A percentile compares a stretch with the other conserved stretches of the same genome.
Evolutionary conservation across 2,329 filamentous ascomycete species (phyloP).

Genomic region (Cytospora schulzeri): DNA sequence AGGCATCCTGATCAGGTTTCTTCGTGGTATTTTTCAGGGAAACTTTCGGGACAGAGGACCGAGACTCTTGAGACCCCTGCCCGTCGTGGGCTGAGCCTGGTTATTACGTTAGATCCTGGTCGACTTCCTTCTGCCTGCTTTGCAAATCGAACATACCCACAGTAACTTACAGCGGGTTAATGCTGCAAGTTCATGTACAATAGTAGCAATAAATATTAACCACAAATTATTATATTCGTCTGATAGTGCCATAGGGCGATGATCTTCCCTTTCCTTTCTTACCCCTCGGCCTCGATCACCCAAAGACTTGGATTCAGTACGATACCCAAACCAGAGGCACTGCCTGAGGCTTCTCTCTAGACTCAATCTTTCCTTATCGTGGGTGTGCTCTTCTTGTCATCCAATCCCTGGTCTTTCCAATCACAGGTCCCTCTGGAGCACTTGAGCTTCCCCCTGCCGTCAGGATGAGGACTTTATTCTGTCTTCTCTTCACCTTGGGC

Average conservation of each 20-base stretch:
- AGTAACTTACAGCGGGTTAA: conserved; percentile 4
- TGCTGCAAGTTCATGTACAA: background rate
- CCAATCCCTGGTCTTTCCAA: background rate
- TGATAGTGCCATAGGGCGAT: background rate
- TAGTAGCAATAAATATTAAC: too few relatives aligned
- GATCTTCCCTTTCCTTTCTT: background rate
- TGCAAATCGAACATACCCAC: background rate
- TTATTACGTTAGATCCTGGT: background rate
- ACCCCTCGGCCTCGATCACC: background rate
- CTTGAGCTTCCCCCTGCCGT: background rate
- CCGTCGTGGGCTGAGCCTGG: background rate
- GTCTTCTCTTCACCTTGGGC: conserved; percentile 36
- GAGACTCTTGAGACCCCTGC: conserved; percentile 15
- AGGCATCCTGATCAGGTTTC: conserved; percentile 22
- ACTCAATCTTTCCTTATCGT: conserved; percentile 6
- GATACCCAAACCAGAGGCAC: background rate
- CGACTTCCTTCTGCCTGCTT: background rate
- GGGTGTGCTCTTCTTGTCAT: background rate
- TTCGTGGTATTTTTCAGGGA: conserved; percentile 4
- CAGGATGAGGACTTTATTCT: conserved; percentile 30
- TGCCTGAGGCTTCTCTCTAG: conserved; percentile 1
- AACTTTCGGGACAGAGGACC: conserved; percentile 8
- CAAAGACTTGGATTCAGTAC: background rate
- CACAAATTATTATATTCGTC: too few relatives aligned
- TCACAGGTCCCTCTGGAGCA: background rate